These are phyloP conservation scores for Acanthamoeba divionensis DNA, from an alignment of 208 protist species.

Conservation along the genomic window DNA sequence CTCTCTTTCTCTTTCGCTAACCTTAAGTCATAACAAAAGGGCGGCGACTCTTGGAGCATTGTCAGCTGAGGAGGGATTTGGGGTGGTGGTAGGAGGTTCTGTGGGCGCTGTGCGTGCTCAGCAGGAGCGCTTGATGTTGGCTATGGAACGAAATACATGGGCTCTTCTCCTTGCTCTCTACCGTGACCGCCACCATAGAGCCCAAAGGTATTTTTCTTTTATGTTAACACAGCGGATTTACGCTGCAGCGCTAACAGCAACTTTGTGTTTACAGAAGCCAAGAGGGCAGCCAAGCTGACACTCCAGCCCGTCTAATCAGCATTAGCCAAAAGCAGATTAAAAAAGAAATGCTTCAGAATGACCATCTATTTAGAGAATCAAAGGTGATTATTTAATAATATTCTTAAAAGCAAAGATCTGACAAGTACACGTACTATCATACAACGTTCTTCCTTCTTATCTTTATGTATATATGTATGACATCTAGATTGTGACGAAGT, in stretches of 20 bases:
- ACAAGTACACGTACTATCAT: neutral
- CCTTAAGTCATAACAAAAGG: neutral
- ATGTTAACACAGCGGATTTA: too few species aligned
- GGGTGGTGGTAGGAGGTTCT: neutral
- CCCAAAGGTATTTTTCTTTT: too few species aligned
- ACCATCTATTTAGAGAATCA: neutral
- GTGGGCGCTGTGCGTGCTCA: neutral
- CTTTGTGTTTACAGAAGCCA: too few species aligned
- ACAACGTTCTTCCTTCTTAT: neutral
- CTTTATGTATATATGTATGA: neutral
- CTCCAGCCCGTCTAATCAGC: too few species aligned
- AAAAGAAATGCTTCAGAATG: neutral
- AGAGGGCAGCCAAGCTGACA: too few species aligned
- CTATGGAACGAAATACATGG: neutral
- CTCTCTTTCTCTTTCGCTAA: neutral
- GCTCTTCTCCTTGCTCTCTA: neutral
- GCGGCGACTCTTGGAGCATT: too few species aligned
- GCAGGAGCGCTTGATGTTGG: neutral
- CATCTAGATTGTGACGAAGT: neutral
- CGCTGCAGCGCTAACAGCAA: too few species aligned
- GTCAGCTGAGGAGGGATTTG: neutral
- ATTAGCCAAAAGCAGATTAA: neutral
- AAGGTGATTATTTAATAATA: neutral
- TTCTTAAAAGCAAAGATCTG: neutral
- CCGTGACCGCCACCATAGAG: too few species aligned